Evolutionary conservation across 2,329 filamentous ascomycete genomes (phyloP), one percentile per base, ranked within the genome.

Genomic region (Botrytis aclada): DNA sequence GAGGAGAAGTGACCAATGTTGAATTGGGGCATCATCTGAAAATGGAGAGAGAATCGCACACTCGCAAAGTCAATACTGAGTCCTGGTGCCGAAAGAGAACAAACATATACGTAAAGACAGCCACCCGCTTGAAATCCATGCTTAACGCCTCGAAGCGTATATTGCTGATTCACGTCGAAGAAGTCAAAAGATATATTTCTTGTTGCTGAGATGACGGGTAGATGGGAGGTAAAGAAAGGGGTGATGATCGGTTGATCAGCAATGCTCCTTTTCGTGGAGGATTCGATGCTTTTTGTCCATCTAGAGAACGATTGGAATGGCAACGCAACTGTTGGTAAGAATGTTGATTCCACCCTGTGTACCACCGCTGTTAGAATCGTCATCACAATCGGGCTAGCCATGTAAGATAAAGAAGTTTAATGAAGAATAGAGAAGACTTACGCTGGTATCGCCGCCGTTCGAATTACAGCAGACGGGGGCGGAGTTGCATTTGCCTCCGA

Each of bases 371-470:
- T 64, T 51, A 64, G 39, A 63, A 65, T 63, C 18, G 20, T 65
- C 69, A 54, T 65, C 69, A 34, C 69, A 71, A 54, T 63, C 60
- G 41, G 41, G 43, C 69, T 64, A 34, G 18, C 56, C 69, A 71
- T 64, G 69, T 71, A 64, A 71, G 60, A 71, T 22, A 41, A 64
- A 34, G 43, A 10, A 39, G 65, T 6, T 1, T 16, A 51, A 34
- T 25, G 37, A 32, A 10, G 20, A 20, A 43, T 22, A 41, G 12
- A 22, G 4, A 34, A 32, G 14, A 71, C 69, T 64, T 64, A 71
- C 69, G 37, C 14, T 41, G 16, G 34, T 37, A 2, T 10, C 4
- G 20, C 47, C 34, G n/a, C 18, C n/a, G 10, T 37, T 29, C 7
- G 16, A 0, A 20, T 32, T 56, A 43, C 65, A 69, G 65, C 65